Evolutionary conservation across 1,139 yeast species (phyloP).

Genomic region (Scheffersomyces titani): DNA sequence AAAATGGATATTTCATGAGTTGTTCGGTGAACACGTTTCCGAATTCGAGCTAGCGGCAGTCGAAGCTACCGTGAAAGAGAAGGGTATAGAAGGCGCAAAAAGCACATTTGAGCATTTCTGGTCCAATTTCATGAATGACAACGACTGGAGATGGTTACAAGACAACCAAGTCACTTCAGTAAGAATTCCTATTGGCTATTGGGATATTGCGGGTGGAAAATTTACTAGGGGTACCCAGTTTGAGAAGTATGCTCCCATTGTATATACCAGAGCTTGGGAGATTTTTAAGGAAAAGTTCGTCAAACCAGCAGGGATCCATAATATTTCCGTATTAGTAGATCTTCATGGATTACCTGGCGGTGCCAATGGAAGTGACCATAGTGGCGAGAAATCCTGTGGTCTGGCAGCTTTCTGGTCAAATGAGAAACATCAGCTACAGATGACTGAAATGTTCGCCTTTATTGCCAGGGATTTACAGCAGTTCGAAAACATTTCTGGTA

Average conservation of each 20-base stretch:
- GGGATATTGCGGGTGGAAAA: constrained; percentile 72
- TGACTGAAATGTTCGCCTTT: constrained; percentile 56
- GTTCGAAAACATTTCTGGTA: constrained; percentile 72
- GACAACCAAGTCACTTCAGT: constrained; percentile 71
- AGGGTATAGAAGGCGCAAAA: constrained; percentile 59
- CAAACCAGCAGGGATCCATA: constrained; percentile 52
- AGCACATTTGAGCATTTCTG: constrained; percentile 67
- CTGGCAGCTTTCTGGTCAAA: constrained; percentile 66
- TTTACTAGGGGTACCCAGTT: constrained; percentile 66
- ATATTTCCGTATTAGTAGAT: constrained; percentile 79
- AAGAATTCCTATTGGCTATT: constrained; percentile 88
- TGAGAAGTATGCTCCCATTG: constrained; percentile 43
- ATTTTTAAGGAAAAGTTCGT: constrained; percentile 51
- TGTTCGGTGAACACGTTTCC: constrained; percentile 55
- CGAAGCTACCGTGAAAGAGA: constrained; percentile 40
- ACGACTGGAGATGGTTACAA: constrained; percentile 79
- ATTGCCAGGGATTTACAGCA: constrained; percentile 60
- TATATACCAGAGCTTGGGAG: constrained; percentile 75
- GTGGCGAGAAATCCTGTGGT: constrained; percentile 62
- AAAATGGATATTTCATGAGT: constrained; percentile 64
- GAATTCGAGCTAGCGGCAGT: constrained; percentile 73
- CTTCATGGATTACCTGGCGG: constrained; percentile 92
- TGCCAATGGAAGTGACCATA: constrained; percentile 81
- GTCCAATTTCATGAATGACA: constrained; percentile 59
- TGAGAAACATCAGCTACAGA: constrained; percentile 42